A percentile compares a stretch with the other conserved stretches of the same genome.
Evolutionary conservation across 2,329 filamentous ascomycete species (phyloP).

Genomic region (Cytospora chrysosperma): DNA sequence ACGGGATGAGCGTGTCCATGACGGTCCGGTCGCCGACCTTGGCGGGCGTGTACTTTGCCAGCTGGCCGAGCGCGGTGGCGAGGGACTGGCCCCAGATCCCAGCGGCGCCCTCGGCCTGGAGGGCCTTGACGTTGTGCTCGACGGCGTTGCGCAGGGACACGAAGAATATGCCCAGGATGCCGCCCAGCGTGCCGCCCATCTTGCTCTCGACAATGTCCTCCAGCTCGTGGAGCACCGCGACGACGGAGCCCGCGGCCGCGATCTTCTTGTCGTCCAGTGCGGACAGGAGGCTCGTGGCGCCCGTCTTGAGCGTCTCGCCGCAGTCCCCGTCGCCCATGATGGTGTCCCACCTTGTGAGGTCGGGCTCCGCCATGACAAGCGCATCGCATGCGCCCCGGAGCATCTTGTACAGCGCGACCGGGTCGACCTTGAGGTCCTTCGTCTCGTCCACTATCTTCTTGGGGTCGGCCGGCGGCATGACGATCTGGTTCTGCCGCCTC

Average conservation of each 20-base stretch:
- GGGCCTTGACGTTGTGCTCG: conserved; percentile 26
- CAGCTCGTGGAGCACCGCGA: conserved; percentile 47
- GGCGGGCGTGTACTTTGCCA: conserved; percentile 54
- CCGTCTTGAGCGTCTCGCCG: conserved; percentile 59
- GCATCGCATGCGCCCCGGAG: conserved; percentile 53
- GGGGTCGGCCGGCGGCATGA: conserved; percentile 37
- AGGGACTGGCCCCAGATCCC: conserved; percentile 46
- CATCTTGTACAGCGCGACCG: conserved; percentile 50
- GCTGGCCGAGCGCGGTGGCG: conserved; percentile 42
- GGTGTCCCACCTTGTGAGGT: conserved; percentile 53
- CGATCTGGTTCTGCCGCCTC: conserved; percentile 45
- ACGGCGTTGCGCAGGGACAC: conserved; percentile 47
- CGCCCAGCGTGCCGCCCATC: conserved; percentile 54
- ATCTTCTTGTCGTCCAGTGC: conserved; percentile 40
- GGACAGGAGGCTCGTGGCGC: conserved; percentile 49
- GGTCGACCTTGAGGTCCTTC: conserved; percentile 51
- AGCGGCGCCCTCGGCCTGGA: conserved; percentile 32
- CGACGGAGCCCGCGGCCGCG: conserved; percentile 45
- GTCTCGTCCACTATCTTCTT: conserved; percentile 37
- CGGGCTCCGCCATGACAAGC: conserved; percentile 58
- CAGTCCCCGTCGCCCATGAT: conserved; percentile 57
- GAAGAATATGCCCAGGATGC: conserved; percentile 55
- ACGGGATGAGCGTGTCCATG: conserved; percentile 57
- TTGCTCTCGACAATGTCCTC: conserved; percentile 56
- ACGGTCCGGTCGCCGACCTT: conserved; percentile 56